Evolutionary conservation across 2,329 filamentous ascomycete species (phyloP), one percentile per base, ranked within the genome.

Genomic region (Thelonectria discophora): DNA sequence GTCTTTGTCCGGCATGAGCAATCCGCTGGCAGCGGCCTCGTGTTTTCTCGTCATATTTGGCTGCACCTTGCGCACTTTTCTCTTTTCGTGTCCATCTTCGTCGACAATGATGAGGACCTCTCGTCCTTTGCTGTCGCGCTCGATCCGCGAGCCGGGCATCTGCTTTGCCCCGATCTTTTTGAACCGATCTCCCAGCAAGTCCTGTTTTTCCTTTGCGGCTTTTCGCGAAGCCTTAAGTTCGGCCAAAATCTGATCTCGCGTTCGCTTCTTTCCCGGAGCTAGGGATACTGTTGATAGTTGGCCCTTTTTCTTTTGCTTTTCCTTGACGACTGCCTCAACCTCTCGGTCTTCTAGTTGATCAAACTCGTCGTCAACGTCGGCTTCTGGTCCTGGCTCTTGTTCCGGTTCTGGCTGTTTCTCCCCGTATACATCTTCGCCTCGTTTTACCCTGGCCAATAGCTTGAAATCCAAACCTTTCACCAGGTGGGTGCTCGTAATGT

Each of bases 391-490:
- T 1, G 74, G 72, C 8, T 78, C 72, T 10, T 76, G 65, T 3
- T 69, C 68, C 1, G 68, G 60, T 21, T 69, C 58, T 2, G 72
- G 65, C 30, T 74, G 69, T 9, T 70, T 72, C 8, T 79, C 76
- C n/a, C 72, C 75, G 66, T 82, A 84, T 1, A 92, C 83, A 75
- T 94, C 80, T 74, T 93, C 91, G 42, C 90, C 91, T 57, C 83
- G 84, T 62, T 85, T 84, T 62, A 91, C 84, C 67, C 88, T 83
- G 75, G 91, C 86, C 27, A 94, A 80, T 12, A 98, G 80, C 75
- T 91, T 90, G 74, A 93, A 91, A 77, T 99, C 95, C 51, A 99
- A 78, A 0, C 95, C 95, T 74, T 97, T 98, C 49, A 98, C 90
- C 66, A 97, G 78, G 81, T 97, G 93, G 13, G 93, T 97, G 69